phyloP scores from a whole-genome alignment of 2,329 filamentous ascomycete genomes.

The Myriosclerotinia curreyana region DNA sequence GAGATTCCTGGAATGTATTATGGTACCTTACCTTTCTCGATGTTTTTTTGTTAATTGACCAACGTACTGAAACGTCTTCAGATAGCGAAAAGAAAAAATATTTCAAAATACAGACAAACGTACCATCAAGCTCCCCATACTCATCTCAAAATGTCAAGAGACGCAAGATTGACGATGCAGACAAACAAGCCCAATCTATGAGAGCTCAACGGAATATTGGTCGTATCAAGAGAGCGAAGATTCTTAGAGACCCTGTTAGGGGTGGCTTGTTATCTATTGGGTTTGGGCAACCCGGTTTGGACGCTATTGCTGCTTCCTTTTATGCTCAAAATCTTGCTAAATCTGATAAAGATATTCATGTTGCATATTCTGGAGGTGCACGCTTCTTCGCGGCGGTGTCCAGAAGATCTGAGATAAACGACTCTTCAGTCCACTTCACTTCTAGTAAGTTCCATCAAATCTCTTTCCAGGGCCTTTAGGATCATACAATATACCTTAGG shows the following conservation, averaged over 20 bases:
- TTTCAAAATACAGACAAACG: conserved; percentile 60
- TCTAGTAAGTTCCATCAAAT: not conserved
- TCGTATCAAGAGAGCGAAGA: conserved; percentile 29
- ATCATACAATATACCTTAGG: not conserved
- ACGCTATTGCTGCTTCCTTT: conserved; percentile 12
- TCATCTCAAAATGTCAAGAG: conserved; percentile 58
- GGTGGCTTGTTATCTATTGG: conserved; percentile 31
- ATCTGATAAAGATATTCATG: not conserved
- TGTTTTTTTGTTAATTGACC: not conserved
- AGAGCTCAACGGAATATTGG: conserved; percentile 24
- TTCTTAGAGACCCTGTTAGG: conserved; percentile 26
- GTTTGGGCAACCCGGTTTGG: conserved; percentile 23
- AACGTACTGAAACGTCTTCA: conserved; percentile 33
- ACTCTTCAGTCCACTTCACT: not conserved
- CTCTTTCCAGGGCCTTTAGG: not conserved
- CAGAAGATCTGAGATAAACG: not conserved
- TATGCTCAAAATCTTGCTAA: conserved; percentile 13
- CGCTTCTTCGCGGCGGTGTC: conserved; percentile 5
- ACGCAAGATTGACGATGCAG: conserved; percentile 48
- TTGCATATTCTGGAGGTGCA: not conserved
- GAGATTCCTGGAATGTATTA: conserved; percentile 55
- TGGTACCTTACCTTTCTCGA: conserved; percentile 41
- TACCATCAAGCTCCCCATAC: conserved; percentile 50
- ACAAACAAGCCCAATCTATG: conserved; percentile 5
- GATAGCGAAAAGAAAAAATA: conserved; percentile 61